Conservation (phyloP, 2,329 filamentous ascomycete species). For the Macroventuria anomochaeta region DNA sequence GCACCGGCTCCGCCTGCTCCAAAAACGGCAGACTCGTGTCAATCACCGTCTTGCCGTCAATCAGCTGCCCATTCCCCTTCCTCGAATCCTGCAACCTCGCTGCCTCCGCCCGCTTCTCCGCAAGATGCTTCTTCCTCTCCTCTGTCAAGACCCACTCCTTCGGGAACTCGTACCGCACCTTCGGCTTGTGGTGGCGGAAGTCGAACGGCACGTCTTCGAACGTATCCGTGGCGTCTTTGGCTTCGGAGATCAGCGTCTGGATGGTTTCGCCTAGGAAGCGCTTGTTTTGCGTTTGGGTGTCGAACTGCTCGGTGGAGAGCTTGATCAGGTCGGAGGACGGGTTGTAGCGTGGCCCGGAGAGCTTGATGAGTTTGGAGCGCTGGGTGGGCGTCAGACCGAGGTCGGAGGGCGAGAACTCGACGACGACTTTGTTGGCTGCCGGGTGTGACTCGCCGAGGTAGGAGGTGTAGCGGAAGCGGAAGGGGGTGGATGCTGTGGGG, state of each 20-base stretch:
- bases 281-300: slow-evolving; percentile 94
- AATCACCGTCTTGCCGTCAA: slow-evolving; percentile 59
- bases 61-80: slow-evolving; percentile 60
- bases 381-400: slow-evolving; percentile 72
- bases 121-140: slow-evolving; percentile 69
- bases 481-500: slow-evolving; percentile 49
- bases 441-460: slow-evolving; percentile 96
- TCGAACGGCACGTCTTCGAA: slow-evolving; percentile 92
- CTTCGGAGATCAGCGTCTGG: slow-evolving; percentile 73
- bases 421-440: slow-evolving; percentile 89
- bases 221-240: slow-evolving; percentile 75
- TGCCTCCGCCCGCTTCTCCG: slow-evolving; percentile 62
- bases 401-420: slow-evolving; percentile 82
- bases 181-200: slow-evolving; percentile 79
- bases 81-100: slow-evolving; percentile 62
- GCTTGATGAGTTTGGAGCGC: slow-evolving; percentile 82
- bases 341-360: slow-evolving; percentile 86
- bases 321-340: slow-evolving; percentile 80
- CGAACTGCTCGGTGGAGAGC: slow-evolving; percentile 89
- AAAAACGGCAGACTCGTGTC: slow-evolving; percentile 39
- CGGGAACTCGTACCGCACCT: slow-evolving; percentile 74
- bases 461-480: slow-evolving; percentile 95
- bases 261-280: slow-evolving; percentile 86
- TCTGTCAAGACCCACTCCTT: slow-evolving; percentile 80
- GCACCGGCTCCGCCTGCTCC: slow-evolving; percentile 25